phyloP scores from a whole-genome alignment of 148 eudicot species.

The Camellia lanceoleosa region DNA sequence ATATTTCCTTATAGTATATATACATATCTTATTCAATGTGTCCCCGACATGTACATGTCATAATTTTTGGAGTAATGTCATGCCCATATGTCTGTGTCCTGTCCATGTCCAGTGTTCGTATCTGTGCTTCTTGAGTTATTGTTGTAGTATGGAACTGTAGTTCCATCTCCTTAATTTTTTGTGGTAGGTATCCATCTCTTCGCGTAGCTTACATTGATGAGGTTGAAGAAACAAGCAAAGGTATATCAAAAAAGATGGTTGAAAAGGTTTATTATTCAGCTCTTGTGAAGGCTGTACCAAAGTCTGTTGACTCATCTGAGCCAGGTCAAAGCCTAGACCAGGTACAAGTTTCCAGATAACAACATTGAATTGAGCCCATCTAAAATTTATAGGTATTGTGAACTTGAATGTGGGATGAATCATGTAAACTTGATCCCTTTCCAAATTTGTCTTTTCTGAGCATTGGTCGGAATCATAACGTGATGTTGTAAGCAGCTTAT shows the following conservation, averaged over 20 bases:
- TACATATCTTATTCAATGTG: no score
- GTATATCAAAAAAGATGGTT: conserved; percentile 29
- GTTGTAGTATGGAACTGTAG: neutral
- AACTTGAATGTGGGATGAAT: neutral
- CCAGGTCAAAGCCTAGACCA: conserved; percentile 17
- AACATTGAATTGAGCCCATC: neutral
- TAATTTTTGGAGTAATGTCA: no score
- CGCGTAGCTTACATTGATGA: conserved; percentile 61
- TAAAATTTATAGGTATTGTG: neutral
- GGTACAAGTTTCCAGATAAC: neutral
- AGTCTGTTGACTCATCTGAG: conserved; percentile 17
- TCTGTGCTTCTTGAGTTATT: neutral
- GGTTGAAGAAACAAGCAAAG: conserved; percentile 42
- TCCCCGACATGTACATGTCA: no score
- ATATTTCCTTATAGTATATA: no score
- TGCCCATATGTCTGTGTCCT: no score
- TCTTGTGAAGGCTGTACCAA: conserved; percentile 44
- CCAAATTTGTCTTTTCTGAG: neutral
- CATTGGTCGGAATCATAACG: neutral
- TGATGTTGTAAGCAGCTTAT: neutral
- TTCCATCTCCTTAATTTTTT: neutral
- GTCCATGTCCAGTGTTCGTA: no score
- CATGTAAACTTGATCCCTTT: neutral
- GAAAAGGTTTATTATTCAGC: conserved; percentile 54
- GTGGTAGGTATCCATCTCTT: conserved; percentile 47